Percentiles rank a stretch among this genome's conserved stretches.
Conservation (phyloP, 106 monocot genomes). For the Apostasia shenzhenica region DNA sequence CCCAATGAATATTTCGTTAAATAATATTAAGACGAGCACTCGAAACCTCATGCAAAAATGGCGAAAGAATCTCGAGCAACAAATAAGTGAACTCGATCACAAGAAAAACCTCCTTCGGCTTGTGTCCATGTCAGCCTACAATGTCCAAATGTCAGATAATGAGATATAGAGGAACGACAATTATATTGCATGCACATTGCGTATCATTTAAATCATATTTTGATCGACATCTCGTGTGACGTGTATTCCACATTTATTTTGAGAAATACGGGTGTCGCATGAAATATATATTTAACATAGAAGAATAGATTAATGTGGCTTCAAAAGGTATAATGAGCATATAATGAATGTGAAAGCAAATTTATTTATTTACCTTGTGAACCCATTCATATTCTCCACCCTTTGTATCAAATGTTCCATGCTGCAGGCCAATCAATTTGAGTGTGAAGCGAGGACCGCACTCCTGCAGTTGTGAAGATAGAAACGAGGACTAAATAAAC, state of each 20-base stretch:
- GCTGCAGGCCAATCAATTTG: slow-evolving; percentile 76
- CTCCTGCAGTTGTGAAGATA: slow-evolving; percentile 43
- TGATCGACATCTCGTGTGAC: too few relatives aligned
- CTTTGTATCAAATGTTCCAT: slow-evolving; percentile 96
- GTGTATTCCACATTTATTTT: too few relatives aligned
- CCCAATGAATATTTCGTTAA: too few relatives aligned
- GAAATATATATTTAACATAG: background rate
- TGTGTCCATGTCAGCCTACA: slow-evolving; percentile 80
- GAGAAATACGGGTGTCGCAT: too few relatives aligned
- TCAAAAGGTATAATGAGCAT: too few relatives aligned
- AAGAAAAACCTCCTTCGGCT: slow-evolving; percentile 86
- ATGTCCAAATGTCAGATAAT: background rate
- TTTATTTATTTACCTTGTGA: slow-evolving; percentile 57
- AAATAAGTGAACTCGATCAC: slow-evolving; percentile 1
- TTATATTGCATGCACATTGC: background rate
- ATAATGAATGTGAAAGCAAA: too few relatives aligned
- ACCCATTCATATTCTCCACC: slow-evolving; percentile 95
- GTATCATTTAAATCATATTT: too few relatives aligned
- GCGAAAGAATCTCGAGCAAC: too few relatives aligned
- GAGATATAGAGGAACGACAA: background rate
- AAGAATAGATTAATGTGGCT: too few relatives aligned
- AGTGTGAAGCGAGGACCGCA: slow-evolving; percentile 95
- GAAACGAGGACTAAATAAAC: background rate
- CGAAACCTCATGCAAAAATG: too few relatives aligned
- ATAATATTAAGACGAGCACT: too few relatives aligned